A percentile compares a stretch with the other conserved stretches of the same genome.
Conservation (phyloP, 768 basidiomycete genomes). For the Leccinum pellstonianum region DNA sequence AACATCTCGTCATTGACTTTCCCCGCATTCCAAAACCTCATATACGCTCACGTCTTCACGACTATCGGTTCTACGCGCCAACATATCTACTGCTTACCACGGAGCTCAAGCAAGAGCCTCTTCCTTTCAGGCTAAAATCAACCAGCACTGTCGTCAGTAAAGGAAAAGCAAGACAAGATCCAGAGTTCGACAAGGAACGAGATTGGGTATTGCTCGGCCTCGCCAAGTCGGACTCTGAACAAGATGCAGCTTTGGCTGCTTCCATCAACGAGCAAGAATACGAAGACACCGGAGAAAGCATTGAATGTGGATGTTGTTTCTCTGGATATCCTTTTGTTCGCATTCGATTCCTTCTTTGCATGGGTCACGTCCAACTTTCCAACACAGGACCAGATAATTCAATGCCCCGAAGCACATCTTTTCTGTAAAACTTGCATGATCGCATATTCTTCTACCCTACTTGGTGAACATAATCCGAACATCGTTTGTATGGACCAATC, state of each 20-base stretch:
- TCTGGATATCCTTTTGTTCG: slow-evolving; percentile 67
- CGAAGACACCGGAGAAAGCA: slow-evolving; percentile 53
- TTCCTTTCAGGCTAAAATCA: slow-evolving; percentile 40
- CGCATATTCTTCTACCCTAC: slow-evolving; percentile 61
- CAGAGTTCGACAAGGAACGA: slow-evolving; percentile 43
- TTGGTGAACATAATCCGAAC: slow-evolving; percentile 60
- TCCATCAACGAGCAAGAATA: slow-evolving; percentile 41
- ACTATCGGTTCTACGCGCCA: slow-evolving; percentile 59
- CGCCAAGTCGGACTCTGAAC: slow-evolving; percentile 24
- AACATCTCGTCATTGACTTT: slow-evolving; percentile 55
- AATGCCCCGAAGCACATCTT: slow-evolving; percentile 86
- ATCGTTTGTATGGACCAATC: slow-evolving; percentile 84
- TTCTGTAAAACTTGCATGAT: slow-evolving; percentile 78
- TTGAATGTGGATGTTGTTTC: slow-evolving; percentile 92
- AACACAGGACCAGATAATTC: slow-evolving; percentile 74
- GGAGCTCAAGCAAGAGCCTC: slow-evolving; percentile 26
- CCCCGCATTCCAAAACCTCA: slow-evolving; percentile 55
- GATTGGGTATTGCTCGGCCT: slow-evolving; percentile 47
- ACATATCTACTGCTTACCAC: slow-evolving; percentile 53
- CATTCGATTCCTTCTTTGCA: slow-evolving; percentile 9
- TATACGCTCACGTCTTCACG: slow-evolving; percentile 44
- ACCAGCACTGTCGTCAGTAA: slow-evolving; percentile 39
- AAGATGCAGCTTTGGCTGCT: slow-evolving; percentile 33
- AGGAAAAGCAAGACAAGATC: slow-evolving; percentile 40
- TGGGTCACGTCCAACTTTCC: neutral